Percentiles rank a stretch among this genome's conserved stretches.
phyloP scores from a whole-genome alignment of 257 asterid species.

The Rauvolfia tetraphylla region DNA sequence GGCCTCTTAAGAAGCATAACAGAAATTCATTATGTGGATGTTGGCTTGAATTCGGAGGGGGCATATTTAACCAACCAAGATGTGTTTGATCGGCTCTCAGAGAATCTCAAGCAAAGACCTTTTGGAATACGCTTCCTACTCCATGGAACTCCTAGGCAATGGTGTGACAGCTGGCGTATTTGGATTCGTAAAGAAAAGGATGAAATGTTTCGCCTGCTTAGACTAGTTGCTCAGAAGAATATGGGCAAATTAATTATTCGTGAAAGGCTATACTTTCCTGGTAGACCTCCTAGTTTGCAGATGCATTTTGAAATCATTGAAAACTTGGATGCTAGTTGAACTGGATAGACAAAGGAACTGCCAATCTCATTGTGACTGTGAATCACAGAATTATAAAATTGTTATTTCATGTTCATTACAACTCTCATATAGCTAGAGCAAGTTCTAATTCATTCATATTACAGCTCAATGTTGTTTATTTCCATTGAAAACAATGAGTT shows the following conservation, averaged over 20 bases:
- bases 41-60: conserved; percentile 74
- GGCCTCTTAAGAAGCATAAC: conserved; percentile 61
- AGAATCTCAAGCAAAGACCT: conserved; percentile 38
- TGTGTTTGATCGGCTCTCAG: conserved; percentile 48
- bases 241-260: conserved; percentile 59
- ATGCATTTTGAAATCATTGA: conserved; percentile 90
- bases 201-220: conserved; percentile 58
- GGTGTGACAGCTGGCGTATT: conserved; percentile 66
- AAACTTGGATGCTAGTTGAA: conserved; percentile 60
- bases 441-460: too few species aligned
- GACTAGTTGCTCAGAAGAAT: conserved; percentile 43
- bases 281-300: conserved; percentile 60
- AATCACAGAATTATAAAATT: background rate
- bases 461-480: background rate
- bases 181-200: conserved; percentile 81
- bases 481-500: background rate
- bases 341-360: background rate
- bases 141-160: conserved; percentile 96
- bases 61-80: conserved; percentile 74
- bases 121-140: conserved; percentile 58
- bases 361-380: background rate
- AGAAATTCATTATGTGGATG: conserved; percentile 91
- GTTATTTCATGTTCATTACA: background rate
- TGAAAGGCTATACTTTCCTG: conserved; percentile 75
- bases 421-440: too few species aligned